Conservation (phyloP, 2,329 filamentous ascomycete genomes). For the Colletotrichum spaethianum region DNA sequence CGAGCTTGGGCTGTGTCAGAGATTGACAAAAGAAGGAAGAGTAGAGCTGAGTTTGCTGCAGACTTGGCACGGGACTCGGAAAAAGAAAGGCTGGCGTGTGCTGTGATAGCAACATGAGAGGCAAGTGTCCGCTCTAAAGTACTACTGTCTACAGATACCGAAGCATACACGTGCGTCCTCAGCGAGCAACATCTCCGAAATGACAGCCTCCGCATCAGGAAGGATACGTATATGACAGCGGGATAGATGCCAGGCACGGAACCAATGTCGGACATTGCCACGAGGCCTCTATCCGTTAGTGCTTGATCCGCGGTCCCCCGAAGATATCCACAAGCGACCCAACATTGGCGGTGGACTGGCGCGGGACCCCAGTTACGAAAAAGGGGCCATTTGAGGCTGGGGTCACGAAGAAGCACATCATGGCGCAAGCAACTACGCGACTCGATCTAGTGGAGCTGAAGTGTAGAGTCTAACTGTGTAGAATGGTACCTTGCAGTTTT, state of each 20-base stretch:
- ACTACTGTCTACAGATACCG: constrained; percentile 6
- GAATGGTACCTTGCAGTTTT: neutral
- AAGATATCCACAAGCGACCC: constrained; percentile 31
- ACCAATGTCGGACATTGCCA: constrained; percentile 18
- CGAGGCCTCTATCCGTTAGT: constrained; percentile 12
- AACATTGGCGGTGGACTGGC: constrained; percentile 25
- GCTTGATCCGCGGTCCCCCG: constrained; percentile 1
- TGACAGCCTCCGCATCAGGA: constrained; percentile 4
- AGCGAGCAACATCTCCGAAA: constrained; percentile 33
- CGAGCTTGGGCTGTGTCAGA: constrained; percentile 26
- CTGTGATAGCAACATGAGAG: neutral
- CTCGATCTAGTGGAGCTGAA: neutral
- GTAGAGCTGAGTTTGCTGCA: neutral
- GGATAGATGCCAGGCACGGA: neutral
- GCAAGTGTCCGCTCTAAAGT: constrained; percentile 29
- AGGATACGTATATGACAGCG: neutral
- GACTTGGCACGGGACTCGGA: neutral
- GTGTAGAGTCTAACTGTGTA: neutral
- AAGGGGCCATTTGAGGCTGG: neutral
- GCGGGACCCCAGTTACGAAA: neutral
- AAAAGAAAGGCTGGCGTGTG: constrained; percentile 25
- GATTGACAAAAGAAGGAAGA: constrained; percentile 5
- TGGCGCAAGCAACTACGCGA: neutral
- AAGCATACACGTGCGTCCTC: constrained; percentile 16
- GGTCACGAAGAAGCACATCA: neutral